Evolutionary conservation across 345 rosid species (phyloP).

Genomic region (Murraya paniculata): DNA sequence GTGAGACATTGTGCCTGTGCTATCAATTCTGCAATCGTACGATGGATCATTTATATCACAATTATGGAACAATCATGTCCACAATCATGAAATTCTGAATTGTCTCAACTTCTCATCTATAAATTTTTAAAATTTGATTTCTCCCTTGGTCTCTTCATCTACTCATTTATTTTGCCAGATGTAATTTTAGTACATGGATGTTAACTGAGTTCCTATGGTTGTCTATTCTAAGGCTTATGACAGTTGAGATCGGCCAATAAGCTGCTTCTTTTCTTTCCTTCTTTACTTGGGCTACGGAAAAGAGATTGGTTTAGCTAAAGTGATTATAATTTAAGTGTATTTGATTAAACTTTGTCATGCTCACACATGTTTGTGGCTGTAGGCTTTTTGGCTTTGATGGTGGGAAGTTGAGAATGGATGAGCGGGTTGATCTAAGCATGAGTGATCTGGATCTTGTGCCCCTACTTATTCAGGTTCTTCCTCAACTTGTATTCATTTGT

Average conservation of each 20-base stretch:
- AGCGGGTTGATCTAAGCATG: slow-evolving; percentile 93
- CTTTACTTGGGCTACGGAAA: background rate
- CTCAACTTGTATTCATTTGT: background rate
- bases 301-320: background rate
- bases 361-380: slow-evolving; percentile 10
- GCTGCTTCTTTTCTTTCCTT: background rate
- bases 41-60: background rate
- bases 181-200: background rate
- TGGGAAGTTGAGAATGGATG: slow-evolving; percentile 94
- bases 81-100: background rate
- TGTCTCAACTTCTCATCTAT: background rate
- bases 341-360: background rate
- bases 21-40: background rate
- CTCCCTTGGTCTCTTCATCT: background rate
- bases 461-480: slow-evolving; percentile 80
- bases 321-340: background rate
- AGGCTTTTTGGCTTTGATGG: slow-evolving; percentile 87
- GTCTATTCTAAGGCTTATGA: background rate
- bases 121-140: background rate
- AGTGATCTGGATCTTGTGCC: slow-evolving; percentile 97
- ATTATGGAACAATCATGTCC: background rate
- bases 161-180: background rate
- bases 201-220: background rate
- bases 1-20: background rate
- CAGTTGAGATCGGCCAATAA: background rate